These are phyloP conservation scores for Aspergillus mulundensis DNA, from an alignment of 495 filamentous ascomycete species.

Conservation along the genomic window DNA sequence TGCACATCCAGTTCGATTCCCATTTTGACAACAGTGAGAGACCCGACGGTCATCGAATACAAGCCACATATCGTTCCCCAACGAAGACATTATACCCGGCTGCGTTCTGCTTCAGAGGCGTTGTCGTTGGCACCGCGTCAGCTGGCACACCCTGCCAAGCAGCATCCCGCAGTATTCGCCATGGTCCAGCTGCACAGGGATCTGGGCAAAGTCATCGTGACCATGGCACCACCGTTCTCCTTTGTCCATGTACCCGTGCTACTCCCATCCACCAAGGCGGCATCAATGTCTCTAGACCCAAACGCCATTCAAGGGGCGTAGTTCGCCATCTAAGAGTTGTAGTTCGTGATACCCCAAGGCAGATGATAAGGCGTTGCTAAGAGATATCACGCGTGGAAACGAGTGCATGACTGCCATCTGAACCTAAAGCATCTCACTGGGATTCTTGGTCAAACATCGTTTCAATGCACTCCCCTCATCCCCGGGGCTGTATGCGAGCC, in stretches of 20 bases:
- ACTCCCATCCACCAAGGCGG: not conserved
- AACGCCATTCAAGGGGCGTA: not conserved
- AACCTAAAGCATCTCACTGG: not conserved
- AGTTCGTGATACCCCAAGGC: no score
- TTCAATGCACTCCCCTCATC: not conserved
- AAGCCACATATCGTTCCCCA: not conserved
- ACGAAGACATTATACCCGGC: no score
- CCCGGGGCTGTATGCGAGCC: not conserved
- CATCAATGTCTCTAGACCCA: not conserved
- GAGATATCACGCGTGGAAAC: not conserved
- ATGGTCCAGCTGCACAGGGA: not conserved
- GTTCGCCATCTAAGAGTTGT: not conserved
- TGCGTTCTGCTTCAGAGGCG: no score
- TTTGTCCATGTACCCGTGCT: not conserved
- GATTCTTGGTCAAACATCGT: not conserved
- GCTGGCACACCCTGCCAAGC: not conserved
- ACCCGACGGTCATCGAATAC: not conserved
- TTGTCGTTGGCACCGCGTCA: not conserved
- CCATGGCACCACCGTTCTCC: not conserved
- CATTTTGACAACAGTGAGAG: not conserved
- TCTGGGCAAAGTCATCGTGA: not conserved
- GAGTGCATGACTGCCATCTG: not conserved
- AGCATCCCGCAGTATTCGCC: no score
- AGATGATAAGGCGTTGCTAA: not conserved
- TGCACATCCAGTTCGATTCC: not conserved